Evolutionary conservation across 495 filamentous ascomycete species (phyloP).

Genomic region (Hypomontagnella submonticulosa): DNA sequence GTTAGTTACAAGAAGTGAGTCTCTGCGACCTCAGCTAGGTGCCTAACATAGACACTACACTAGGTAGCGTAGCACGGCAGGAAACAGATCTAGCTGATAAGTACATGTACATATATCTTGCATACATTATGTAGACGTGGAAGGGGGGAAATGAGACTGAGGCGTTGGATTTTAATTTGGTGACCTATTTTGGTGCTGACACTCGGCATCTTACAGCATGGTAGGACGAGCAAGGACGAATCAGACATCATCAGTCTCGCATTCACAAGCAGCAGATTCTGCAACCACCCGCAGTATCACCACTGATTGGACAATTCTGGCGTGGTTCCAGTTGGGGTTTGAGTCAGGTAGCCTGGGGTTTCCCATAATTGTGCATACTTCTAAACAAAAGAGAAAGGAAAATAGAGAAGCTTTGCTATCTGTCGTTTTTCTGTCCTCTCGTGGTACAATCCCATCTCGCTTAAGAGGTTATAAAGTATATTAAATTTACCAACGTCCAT

Average conservation of each 20-base stretch:
- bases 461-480: no score
- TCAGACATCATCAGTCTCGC: constrained; percentile 10
- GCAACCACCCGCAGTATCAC: no score
- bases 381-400: not conserved
- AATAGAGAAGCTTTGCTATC: constrained; percentile 1
- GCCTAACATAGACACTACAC: not conserved
- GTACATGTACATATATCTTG: constrained; percentile 1
- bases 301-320: no score
- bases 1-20: not conserved
- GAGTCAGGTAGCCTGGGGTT: not conserved
- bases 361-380: no score
- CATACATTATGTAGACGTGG: not conserved
- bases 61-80: not conserved
- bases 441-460: no score
- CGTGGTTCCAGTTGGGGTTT: constrained; percentile 1
- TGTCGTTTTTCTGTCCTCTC: not conserved
- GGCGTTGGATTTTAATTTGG: not conserved
- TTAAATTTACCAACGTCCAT: no score
- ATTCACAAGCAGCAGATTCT: not conserved
- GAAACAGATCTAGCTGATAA: constrained; percentile 14
- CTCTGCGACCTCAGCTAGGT: not conserved
- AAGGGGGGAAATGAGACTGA: constrained; percentile 7
- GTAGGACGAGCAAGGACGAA: constrained; percentile 9
- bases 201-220: not conserved
- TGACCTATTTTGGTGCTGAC: constrained; percentile 24